These are phyloP conservation scores for Pichia rugopelliculosa DNA, from an alignment of 805 yeast species.

Conservation along the genomic window DNA sequence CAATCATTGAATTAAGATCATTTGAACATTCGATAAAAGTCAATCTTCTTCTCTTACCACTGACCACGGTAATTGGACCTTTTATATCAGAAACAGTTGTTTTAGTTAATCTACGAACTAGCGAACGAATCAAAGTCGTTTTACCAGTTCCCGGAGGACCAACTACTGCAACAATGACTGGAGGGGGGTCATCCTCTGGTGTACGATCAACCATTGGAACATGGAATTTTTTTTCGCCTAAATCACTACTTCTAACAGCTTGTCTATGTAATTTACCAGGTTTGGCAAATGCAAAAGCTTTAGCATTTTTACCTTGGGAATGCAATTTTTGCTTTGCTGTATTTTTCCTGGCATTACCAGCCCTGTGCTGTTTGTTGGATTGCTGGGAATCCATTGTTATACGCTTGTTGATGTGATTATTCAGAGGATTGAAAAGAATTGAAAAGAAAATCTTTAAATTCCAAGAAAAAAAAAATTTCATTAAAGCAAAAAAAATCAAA, in stretches of 20 bases:
- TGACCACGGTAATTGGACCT: conserved; percentile 95
- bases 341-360: conserved; percentile 39
- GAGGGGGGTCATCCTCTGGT: conserved; percentile 97
- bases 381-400: conserved; percentile 20
- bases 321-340: conserved; percentile 83
- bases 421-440: no score
- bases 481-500: neutral
- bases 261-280: conserved; percentile 81
- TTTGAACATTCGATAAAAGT: conserved; percentile 91
- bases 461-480: neutral
- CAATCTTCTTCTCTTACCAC: conserved; percentile 87
- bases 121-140: conserved; percentile 82
- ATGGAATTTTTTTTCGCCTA: conserved; percentile 76
- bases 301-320: conserved; percentile 77
- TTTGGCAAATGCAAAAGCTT: conserved; percentile 74
- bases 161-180: conserved; percentile 90
- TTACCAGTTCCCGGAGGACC: conserved; percentile 99
- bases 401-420: no score
- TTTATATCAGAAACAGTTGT: conserved; percentile 78
- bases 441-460: no score
- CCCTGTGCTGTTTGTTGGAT: conserved; percentile 70
- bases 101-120: conserved; percentile 82
- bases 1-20: conserved; percentile 93
- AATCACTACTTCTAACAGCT: conserved; percentile 80
- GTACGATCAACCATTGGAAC: conserved; percentile 97